Evolutionary conservation across 2,329 filamentous ascomycete genomes (phyloP), one percentile per base, ranked within the genome.

Genomic region (Cytospora mali): DNA sequence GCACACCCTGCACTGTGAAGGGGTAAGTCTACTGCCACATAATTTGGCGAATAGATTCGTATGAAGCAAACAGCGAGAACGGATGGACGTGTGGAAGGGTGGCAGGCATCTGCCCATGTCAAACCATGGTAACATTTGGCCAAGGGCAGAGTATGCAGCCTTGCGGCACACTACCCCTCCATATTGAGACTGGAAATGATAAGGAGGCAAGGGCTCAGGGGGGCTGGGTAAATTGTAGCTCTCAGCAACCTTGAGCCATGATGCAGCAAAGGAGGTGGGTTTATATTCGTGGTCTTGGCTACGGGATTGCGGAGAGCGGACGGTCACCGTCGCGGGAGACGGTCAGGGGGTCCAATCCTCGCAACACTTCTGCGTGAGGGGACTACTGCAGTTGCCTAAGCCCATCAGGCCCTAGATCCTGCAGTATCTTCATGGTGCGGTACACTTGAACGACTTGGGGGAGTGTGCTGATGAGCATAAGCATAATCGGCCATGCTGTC

Each of bases 381-480:
- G 57, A 48, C 25, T n/a, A n/a, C n/a, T n/a, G n/a, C 35, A 54
- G 39, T 54, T 39, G 23, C 35, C 33, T n/a, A 28, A 35, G 25
- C 27, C 14, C 33, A 25, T 39, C 48, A 52, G 60, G 52, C 31
- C 63, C 52, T 51, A 59, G 29, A 27, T 49, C 35, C 46, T 63
- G 63, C 61, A 63, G 27, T 31, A 56, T 48, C 42, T 16, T 35
- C 28, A 35, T 58, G 48, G 61, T 29, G n/a, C n/a, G 48, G 50
- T 28, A 54, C 29, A 57, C 39, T 56, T 56, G 50, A 48, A 57
- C 54, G 52, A 58, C 63, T 51, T 50, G 35, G 42, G 49, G 28
- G 31, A n/a, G n/a, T n/a, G 27, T 54, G 61, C 31, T 55, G 48
- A 58, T 63, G 61, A 60, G 51, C 61, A 54, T 51, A 42, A 64